phyloP scores from a whole-genome alignment of 495 filamentous ascomycete genomes.

The Neurospora sp. region DNA sequence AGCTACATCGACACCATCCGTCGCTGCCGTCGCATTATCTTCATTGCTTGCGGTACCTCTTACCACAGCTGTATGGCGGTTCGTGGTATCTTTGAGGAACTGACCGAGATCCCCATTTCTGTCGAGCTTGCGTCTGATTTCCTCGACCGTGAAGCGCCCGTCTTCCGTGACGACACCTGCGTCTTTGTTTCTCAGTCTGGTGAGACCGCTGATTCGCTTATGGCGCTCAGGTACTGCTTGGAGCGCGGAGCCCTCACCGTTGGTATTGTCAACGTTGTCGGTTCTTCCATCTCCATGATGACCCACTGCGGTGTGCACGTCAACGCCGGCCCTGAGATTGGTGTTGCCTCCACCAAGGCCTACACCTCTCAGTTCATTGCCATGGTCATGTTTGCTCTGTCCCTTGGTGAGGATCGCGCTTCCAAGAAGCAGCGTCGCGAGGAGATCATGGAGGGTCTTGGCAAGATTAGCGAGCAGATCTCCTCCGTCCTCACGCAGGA shows the following conservation, averaged over 20 bases:
- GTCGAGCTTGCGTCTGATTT: constrained; percentile 98
- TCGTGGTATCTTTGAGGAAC: constrained; percentile 92
- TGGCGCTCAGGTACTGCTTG: constrained; percentile 94
- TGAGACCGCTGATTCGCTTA: constrained; percentile 95
- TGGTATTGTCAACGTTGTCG: constrained; percentile 95
- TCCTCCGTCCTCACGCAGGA: constrained; percentile 82
- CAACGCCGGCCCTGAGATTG: constrained; percentile 96
- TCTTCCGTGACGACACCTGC: constrained; percentile 98
- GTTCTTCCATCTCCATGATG: constrained; percentile 93
- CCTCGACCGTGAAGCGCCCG: constrained; percentile 92
- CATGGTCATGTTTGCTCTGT: constrained; percentile 98
- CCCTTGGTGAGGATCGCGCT: constrained; percentile 87
- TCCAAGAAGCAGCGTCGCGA: constrained; percentile 88
- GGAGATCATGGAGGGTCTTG: constrained; percentile 92
- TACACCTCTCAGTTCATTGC: constrained; percentile 99
- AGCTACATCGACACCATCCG: constrained; percentile 95
- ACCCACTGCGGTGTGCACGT: constrained; percentile 99
- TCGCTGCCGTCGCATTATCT: constrained; percentile 91
- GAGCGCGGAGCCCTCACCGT: constrained; percentile 95
- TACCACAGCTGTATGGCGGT: constrained; percentile 99
- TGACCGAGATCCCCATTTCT: constrained; percentile 94
- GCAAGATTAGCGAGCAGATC: constrained; percentile 82
- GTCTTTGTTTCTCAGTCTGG: constrained; percentile 98
- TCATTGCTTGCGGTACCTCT: constrained; percentile 95
- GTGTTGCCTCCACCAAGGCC: constrained; percentile 97